Percentiles rank a stretch among this genome's conserved stretches.
These are phyloP conservation scores for Pythium brachiatum DNA, from an alignment of 352 stramenopile species.

Conservation along the genomic window DNA sequence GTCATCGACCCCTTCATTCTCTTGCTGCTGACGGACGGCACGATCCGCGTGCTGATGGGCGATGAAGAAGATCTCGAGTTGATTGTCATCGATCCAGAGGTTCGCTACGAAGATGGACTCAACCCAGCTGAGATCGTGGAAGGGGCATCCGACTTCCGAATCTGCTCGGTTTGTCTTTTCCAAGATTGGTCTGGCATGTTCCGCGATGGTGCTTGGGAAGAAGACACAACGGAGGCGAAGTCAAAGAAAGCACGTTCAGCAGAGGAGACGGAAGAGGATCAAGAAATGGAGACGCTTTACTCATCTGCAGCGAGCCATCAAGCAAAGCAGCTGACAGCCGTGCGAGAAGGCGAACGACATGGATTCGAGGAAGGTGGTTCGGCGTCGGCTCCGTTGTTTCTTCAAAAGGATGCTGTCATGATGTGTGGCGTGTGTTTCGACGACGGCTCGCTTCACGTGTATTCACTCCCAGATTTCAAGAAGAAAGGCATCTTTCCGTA, in stretches of 20 bases:
- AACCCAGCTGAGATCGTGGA: slow-evolving; percentile 19
- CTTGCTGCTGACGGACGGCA: slow-evolving; percentile 74
- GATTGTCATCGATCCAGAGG: slow-evolving; percentile 73
- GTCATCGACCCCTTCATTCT: slow-evolving; percentile 85
- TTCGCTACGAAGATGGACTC: slow-evolving; percentile 48
- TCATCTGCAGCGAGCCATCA: slow-evolving; percentile 44
- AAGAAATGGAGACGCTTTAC: slow-evolving; percentile 76
- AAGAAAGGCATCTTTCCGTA: slow-evolving; percentile 81
- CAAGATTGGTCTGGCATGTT: slow-evolving; percentile 87
- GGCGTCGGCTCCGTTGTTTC: slow-evolving; percentile 50
- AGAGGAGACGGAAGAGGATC: slow-evolving; percentile 45
- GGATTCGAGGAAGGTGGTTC: slow-evolving; percentile 31
- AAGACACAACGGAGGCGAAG: slow-evolving; percentile 38
- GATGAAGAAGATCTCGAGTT: slow-evolving; percentile 82
- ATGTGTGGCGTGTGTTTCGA: slow-evolving; percentile 85
- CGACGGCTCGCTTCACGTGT: slow-evolving; percentile 79
- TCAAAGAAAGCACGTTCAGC: slow-evolving; percentile 18
- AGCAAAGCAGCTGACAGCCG: slow-evolving; percentile 22
- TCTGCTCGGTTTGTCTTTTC: slow-evolving; percentile 77
- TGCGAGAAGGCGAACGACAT: slow-evolving; percentile 24
- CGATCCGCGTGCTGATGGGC: slow-evolving; percentile 75
- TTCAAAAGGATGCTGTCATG: slow-evolving; percentile 55
- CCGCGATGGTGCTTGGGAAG: slow-evolving; percentile 51
- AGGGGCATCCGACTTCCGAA: slow-evolving; percentile 25
- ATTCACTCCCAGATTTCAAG: slow-evolving; percentile 79